Evolutionary conservation across 192 early-diverging fungal species (phyloP).

Genomic region (Rhizoclosmatium globosum): DNA sequence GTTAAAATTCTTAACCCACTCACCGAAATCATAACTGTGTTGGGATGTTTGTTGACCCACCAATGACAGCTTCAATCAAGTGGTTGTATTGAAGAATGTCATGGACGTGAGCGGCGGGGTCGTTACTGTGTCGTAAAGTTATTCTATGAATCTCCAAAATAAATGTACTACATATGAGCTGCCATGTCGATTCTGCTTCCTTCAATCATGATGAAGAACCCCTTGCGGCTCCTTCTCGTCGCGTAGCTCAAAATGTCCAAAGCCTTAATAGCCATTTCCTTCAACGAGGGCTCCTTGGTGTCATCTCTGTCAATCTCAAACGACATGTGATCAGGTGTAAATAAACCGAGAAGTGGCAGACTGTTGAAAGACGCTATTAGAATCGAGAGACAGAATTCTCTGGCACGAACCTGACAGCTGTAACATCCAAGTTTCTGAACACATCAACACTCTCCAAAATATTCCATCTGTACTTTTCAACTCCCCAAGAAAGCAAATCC

Average conservation of each 20-base stretch:
- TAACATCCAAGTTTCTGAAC: conserved; percentile 60
- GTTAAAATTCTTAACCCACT: neutral
- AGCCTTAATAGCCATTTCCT: conserved; percentile 88
- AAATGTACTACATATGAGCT: conserved; percentile 67
- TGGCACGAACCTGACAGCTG: neutral
- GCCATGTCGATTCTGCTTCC: conserved; percentile 98
- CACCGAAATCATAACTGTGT: conserved; percentile 85
- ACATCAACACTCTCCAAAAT: conserved; percentile 60
- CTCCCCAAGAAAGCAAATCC: conserved; percentile 55
- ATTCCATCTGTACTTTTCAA: conserved; percentile 70
- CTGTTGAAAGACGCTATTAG: neutral
- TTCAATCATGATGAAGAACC: conserved; percentile 98
- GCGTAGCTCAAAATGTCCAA: conserved; percentile 70
- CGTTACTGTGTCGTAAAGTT: conserved; percentile 66
- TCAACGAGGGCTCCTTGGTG: conserved; percentile 76
- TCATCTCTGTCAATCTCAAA: conserved; percentile 88
- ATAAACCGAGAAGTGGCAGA: conserved; percentile 80
- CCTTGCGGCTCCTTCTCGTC: conserved; percentile 60
- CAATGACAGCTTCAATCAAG: conserved; percentile 71
- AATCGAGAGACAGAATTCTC: neutral
- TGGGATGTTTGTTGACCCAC: conserved; percentile 77
- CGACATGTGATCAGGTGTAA: conserved; percentile 88
- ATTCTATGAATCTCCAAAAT: neutral
- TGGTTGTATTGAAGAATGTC: conserved; percentile 93
- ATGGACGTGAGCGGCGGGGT: conserved; percentile 89